Evolutionary conservation across 495 filamentous ascomycete species (phyloP).

Genomic region (Neurospora sp.): DNA sequence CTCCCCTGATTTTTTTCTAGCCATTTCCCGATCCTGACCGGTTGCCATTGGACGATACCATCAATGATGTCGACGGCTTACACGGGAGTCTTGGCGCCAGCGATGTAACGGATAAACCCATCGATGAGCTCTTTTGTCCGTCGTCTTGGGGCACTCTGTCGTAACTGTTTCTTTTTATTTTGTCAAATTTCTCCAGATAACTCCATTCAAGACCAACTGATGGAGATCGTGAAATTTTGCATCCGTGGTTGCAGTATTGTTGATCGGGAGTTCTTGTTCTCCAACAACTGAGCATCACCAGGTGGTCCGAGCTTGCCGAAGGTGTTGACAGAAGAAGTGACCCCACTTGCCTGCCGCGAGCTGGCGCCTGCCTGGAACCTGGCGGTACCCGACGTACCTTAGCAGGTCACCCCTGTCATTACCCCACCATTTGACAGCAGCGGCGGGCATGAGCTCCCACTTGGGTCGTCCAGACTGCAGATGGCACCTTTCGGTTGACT

Average conservation of each 20-base stretch:
- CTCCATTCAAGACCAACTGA: background rate
- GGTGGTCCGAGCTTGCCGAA: background rate
- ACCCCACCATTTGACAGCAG: background rate
- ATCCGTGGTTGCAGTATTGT: background rate
- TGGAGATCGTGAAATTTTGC: background rate
- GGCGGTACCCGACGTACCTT: background rate
- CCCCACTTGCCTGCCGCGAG: background rate
- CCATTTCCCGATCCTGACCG: background rate
- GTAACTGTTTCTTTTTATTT: rapidly evolving
- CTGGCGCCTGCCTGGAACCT: background rate
- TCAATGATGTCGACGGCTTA: background rate
- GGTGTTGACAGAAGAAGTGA: background rate
- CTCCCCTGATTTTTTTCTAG: background rate
- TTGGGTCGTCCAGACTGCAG: background rate
- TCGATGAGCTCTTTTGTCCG: background rate
- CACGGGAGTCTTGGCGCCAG: background rate
- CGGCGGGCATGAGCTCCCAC: background rate
- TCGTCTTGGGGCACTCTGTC: rapidly evolving
- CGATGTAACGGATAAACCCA: background rate
- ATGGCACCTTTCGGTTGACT: background rate
- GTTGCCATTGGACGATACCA: background rate
- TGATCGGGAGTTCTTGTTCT: background rate
- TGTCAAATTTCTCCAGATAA: background rate
- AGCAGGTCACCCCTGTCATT: background rate
- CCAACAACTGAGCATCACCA: background rate